Base-by-base conservation (phyloP, 352 stramenopile species). In the Aphanomyces stellatus region DNA sequence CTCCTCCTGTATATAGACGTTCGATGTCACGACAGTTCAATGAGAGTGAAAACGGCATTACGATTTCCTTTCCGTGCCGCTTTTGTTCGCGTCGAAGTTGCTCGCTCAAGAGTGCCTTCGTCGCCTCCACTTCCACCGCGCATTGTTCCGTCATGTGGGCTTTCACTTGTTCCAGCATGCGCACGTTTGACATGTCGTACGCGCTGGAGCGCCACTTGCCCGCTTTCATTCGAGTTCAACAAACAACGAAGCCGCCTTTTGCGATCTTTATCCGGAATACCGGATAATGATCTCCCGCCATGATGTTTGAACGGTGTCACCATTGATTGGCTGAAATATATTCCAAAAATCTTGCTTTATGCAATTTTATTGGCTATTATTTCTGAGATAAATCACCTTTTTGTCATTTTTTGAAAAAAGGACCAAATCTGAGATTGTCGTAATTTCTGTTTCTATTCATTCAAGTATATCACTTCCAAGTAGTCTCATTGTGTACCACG, bases 141-240 rank as follows among this genome's bases (percentile, higher is more conserved):
- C 60, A 67, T 28, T 59, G 60, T 41, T 56, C 49, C 4, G 37
- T 34, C 35, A 64, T 64, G 25, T 43, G 37, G 25, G 55, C 55
- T 24, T 64, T 64, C 11, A 33, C 37, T 34, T 64, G 55, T 35
- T 57, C 30, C 30, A 57, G 11, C 25, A 57, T 17, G 17, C 25
- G 25, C 49, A 22, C 19, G 25, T 37, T 24, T 7, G 17, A 22
- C 28, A 30, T 37, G 30, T 7, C n/a, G 37, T 46, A 46, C 11
- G 37, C 19, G 25, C 46, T 28, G 10, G 17, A 53, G 8, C 46
- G 19, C 46, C 46, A 53, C 46, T 53, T 53, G n/a, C 17, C 19
- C 24, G 46, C 19, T 28, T 13, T 28, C 11, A 28, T 28, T 1
- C 46, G 24, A 28, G 25, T 19, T 19, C 19, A 28, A 28, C 11